These are phyloP conservation scores for Leccinum imitatum DNA, from an alignment of 768 basidiomycete genomes.

Conservation along the genomic window DNA sequence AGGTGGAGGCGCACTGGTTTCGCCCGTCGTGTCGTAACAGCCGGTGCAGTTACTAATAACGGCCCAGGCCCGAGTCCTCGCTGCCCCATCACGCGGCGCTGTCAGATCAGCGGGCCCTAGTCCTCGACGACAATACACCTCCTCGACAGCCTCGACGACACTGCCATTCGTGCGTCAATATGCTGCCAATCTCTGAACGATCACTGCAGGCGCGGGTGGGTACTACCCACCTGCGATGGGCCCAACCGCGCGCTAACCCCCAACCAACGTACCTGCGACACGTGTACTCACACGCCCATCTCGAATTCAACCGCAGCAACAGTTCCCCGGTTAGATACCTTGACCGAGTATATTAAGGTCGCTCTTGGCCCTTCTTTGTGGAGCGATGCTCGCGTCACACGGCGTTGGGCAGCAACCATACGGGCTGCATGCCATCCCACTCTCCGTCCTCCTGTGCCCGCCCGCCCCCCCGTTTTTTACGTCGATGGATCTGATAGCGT, in stretches of 20 bases:
- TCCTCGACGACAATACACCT: constrained; percentile 11
- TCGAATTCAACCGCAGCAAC: constrained; percentile 28
- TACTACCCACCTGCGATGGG: not conserved
- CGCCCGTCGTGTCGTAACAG: constrained; percentile 33
- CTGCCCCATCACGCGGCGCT: constrained; percentile 27
- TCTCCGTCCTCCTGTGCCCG: constrained; percentile 3
- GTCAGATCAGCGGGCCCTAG: constrained; percentile 10
- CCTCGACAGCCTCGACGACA: constrained; percentile 2
- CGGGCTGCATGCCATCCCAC: constrained; percentile 1
- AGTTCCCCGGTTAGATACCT: constrained; percentile 18
- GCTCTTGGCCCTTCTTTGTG: constrained; percentile 13
- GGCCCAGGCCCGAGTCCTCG: constrained; percentile 9
- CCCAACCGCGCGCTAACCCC: constrained; percentile 29
- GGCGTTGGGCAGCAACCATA: constrained; percentile 5
- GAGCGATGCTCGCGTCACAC: constrained; percentile 11
- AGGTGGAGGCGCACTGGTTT: constrained; percentile 32
- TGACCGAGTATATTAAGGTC: constrained; percentile 6
- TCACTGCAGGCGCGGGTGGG: constrained; percentile 2
- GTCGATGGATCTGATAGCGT: constrained; percentile 9
- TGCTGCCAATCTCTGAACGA: not conserved
- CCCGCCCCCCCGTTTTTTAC: constrained; percentile 15
- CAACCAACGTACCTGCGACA: constrained; percentile 26
- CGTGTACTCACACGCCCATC: constrained; percentile 36
- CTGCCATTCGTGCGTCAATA: not conserved
- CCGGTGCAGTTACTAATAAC: constrained; percentile 29